These are phyloP conservation scores for Microthyrium microscopicum DNA, from an alignment of 2,329 filamentous ascomycete species.

Conservation along the genomic window DNA sequence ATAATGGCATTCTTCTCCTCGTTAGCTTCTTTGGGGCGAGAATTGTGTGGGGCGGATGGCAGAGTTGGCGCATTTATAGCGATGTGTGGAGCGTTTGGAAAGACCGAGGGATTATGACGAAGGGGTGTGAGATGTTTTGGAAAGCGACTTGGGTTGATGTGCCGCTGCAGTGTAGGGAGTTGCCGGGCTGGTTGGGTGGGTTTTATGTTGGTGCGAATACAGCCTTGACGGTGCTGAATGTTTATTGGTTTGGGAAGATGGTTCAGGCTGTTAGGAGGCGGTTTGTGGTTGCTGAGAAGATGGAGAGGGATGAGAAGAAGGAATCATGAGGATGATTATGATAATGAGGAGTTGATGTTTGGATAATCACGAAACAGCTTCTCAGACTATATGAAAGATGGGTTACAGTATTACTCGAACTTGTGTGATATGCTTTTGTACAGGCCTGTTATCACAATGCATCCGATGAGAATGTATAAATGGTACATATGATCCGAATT, in stretches of 20 bases:
- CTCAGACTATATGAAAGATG: no score
- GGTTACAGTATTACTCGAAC: no score
- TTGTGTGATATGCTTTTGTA: no score
- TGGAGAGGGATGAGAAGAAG: conserved; percentile 7
- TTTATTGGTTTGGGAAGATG: conserved; percentile 83
- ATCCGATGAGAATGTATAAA: no score
- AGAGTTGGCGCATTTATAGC: conserved; percentile 45
- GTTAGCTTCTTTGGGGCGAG: conserved; percentile 7
- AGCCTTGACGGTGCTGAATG: conserved; percentile 58
- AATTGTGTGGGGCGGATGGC: conserved; percentile 62
- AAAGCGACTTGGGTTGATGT: conserved; percentile 17
- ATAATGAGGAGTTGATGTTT: no score
- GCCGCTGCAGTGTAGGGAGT: conserved; percentile 6
- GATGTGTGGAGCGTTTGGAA: conserved; percentile 37
- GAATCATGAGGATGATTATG: not conserved
- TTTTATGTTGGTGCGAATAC: conserved; percentile 56
- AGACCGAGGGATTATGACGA: conserved; percentile 5
- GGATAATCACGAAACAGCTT: no score
- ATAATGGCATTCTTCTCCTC: conserved; percentile 23
- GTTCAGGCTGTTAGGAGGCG: conserved; percentile 61
- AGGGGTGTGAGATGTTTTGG: conserved; percentile 12
- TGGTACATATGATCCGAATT: no score
- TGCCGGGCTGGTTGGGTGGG: conserved; percentile 54
- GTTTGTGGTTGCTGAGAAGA: conserved; percentile 40
- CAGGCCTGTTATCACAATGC: no score